These are phyloP conservation scores for Scutellaria baicalensis DNA, from an alignment of 257 asterid species.

Conservation along the genomic window DNA sequence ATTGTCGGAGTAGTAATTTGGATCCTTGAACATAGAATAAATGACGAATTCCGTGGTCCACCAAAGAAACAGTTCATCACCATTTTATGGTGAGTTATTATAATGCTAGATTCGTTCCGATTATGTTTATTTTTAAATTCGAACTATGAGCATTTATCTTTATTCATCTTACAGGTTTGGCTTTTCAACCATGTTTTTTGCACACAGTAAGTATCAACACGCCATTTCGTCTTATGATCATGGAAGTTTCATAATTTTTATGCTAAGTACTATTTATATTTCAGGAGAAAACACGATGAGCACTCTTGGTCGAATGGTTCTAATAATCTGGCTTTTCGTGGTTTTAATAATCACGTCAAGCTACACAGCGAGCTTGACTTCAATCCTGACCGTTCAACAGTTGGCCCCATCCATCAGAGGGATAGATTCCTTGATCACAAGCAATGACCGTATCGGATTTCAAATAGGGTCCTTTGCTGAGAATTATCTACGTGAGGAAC, in stretches of 20 bases:
- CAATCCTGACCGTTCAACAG: slow-evolving; percentile 72
- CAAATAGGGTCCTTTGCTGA: slow-evolving; percentile 74
- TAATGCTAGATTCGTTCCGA: background rate
- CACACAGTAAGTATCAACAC: slow-evolving; percentile 52
- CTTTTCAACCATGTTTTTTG: slow-evolving; percentile 71
- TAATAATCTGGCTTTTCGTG: slow-evolving; percentile 77
- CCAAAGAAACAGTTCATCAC: slow-evolving; percentile 67
- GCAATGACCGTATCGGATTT: slow-evolving; percentile 59
- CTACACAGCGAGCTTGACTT: slow-evolving; percentile 79
- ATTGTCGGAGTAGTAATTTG: slow-evolving; percentile 61
- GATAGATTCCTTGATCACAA: slow-evolving; percentile 56
- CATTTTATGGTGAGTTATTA: slow-evolving; percentile 52
- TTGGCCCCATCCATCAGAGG: slow-evolving; percentile 64
- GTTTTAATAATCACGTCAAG: slow-evolving; percentile 65
- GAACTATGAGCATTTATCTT: slow-evolving; percentile 1
- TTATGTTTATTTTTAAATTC: background rate
- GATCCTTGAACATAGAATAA: slow-evolving; percentile 71
- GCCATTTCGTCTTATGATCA: background rate
- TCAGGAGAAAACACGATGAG: slow-evolving; percentile 75
- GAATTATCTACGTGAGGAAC: slow-evolving; percentile 54
- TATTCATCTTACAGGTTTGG: slow-evolving; percentile 66
- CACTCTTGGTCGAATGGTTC: slow-evolving; percentile 68
- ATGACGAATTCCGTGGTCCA: slow-evolving; percentile 81
- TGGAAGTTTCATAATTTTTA: background rate
- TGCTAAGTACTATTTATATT: background rate